These are phyloP conservation scores for Talaromyces sp. DNA, from an alignment of 2,329 filamentous ascomycete genomes.

Conservation along the genomic window DNA sequence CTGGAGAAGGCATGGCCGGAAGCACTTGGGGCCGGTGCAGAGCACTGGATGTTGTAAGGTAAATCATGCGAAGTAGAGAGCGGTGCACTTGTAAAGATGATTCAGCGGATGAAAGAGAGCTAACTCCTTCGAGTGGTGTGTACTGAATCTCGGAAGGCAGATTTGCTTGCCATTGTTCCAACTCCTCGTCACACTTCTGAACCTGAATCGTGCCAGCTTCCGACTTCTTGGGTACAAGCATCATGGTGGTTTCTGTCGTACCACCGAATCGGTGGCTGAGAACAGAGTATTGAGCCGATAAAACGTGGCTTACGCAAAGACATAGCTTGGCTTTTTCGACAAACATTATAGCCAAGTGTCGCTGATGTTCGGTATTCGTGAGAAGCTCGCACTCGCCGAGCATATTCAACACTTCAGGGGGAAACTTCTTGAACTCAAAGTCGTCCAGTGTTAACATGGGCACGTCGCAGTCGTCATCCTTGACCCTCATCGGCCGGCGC, in stretches of 20 bases:
- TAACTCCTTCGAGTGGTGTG: constrained; percentile 56
- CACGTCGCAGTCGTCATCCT: constrained; percentile 89
- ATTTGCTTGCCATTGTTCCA: constrained; percentile 71
- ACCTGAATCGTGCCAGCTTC: constrained; percentile 79
- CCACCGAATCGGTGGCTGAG: constrained; percentile 71
- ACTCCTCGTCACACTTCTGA: constrained; percentile 70
- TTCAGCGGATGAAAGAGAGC: constrained; percentile 41
- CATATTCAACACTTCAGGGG: constrained; percentile 65
- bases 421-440: constrained; percentile 70
- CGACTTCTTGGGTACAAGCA: constrained; percentile 85
- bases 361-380: constrained; percentile 68
- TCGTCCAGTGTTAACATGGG: constrained; percentile 82
- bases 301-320: constrained; percentile 81
- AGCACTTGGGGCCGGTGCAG: constrained; percentile 88
- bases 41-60: constrained; percentile 85
- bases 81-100: constrained; percentile 64
- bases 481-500: constrained; percentile 86
- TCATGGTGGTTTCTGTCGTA: constrained; percentile 75
- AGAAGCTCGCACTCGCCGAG: constrained; percentile 66
- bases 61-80: constrained; percentile 88
- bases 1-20: constrained; percentile 61
- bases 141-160: constrained; percentile 71
- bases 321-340: constrained; percentile 89
- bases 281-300: constrained; percentile 88
- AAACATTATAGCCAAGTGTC: constrained; percentile 79